These are phyloP conservation scores for Lactifluus pinguis DNA, from an alignment of 768 basidiomycete species.

Conservation along the genomic window DNA sequence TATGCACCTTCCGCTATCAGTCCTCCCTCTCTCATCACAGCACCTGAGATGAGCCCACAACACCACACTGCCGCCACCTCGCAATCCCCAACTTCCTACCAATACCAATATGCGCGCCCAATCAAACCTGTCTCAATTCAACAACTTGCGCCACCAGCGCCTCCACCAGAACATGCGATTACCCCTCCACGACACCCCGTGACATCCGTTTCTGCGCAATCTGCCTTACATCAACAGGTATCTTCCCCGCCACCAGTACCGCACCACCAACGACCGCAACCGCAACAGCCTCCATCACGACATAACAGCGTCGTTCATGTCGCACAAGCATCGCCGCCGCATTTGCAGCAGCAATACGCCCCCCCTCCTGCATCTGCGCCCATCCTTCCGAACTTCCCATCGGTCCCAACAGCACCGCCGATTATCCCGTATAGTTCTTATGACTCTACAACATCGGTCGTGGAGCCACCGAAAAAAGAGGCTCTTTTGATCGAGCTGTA, in stretches of 20 bases:
- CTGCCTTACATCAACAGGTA: conserved; percentile 18
- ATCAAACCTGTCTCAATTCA: conserved; percentile 24
- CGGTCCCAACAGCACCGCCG: conserved; percentile 18
- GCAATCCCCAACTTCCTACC: neutral
- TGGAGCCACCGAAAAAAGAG: conserved; percentile 20
- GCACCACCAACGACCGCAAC: neutral
- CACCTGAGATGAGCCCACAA: conserved; percentile 8
- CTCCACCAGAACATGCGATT: conserved; percentile 5
- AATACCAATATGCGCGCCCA: conserved; percentile 25
- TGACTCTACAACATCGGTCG: conserved; percentile 5
- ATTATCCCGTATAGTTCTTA: conserved; percentile 9
- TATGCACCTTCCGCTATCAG: neutral
- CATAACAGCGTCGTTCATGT: conserved; percentile 18
- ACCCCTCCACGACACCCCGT: neutral
- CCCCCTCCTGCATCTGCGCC: conserved; percentile 5
- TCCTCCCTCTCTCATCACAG: neutral
- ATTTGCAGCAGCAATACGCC: conserved; percentile 15
- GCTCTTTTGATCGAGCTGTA: conserved; percentile 19
- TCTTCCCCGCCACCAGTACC: conserved; percentile 12
- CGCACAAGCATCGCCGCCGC: neutral
- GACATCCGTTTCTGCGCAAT: neutral
- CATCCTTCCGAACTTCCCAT: conserved; percentile 16
- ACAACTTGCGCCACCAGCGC: conserved; percentile 17
- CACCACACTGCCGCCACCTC: conserved; percentile 23
- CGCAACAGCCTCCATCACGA: conserved; percentile 11